Percentiles rank a stretch among this genome's conserved stretches.
phyloP scores from a whole-genome alignment of 768 basidiomycete species.

The Pluteus cervinus region DNA sequence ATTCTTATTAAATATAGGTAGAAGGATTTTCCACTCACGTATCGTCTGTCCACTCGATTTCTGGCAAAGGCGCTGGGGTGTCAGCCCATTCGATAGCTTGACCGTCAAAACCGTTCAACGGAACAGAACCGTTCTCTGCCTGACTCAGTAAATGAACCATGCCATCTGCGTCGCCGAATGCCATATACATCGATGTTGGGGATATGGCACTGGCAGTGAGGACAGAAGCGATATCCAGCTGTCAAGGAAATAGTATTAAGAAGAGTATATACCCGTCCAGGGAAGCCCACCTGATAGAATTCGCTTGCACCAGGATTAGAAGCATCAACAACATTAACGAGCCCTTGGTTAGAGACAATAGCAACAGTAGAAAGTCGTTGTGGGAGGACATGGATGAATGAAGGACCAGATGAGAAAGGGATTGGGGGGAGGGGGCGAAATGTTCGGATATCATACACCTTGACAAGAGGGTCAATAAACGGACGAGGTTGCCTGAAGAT shows the following conservation, averaged over 20 bases:
- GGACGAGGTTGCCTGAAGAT: constrained; percentile 73
- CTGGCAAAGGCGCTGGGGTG: constrained; percentile 55
- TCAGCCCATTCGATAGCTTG: constrained; percentile 85
- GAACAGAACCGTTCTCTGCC: constrained; percentile 53
- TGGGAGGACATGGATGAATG: constrained; percentile 79
- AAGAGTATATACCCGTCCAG: too few relatives aligned
- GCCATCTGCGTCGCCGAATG: constrained; percentile 87
- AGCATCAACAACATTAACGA: constrained; percentile 82
- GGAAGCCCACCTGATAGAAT: constrained; percentile 66
- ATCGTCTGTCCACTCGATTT: constrained; percentile 74
- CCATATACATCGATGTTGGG: constrained; percentile 84
- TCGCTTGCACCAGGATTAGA: constrained; percentile 64
- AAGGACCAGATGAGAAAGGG: constrained; percentile 81
- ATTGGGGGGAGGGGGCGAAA: constrained; percentile 81
- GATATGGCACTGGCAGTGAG: constrained; percentile 79
- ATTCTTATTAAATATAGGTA: neutral
- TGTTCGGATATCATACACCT: constrained; percentile 84
- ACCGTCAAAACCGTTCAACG: constrained; percentile 89
- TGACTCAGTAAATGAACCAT: constrained; percentile 77
- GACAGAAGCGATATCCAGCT: constrained; percentile 73
- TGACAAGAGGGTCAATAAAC: constrained; percentile 86
- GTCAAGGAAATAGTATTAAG: constrained; percentile 4
- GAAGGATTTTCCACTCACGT: constrained; percentile 49
- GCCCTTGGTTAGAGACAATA: constrained; percentile 73
- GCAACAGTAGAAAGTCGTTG: constrained; percentile 68